Base-by-base conservation (phyloP, 2,329 filamentous ascomycete genomes). In the Thielaviopsis musarum region DNA sequence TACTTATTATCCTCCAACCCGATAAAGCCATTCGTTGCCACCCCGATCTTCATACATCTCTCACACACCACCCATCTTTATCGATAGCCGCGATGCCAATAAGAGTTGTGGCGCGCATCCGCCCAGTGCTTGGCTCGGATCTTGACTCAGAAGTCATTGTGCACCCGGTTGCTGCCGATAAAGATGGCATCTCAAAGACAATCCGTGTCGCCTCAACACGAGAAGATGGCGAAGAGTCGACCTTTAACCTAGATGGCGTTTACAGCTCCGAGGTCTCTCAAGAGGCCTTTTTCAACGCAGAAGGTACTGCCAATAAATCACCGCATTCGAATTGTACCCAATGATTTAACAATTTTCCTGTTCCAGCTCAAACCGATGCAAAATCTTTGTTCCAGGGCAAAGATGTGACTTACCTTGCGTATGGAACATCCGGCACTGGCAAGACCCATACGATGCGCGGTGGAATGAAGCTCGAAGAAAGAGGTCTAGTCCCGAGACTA, bases 391-490 rank as follows among this genome's bases (percentile, higher is more conserved):
- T 97, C 73, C 84, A 85, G 71, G 93, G 88, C 61, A 83, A 89
- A 68, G 88, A 94, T 72, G 81, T 91, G 51, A 95, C 89, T 12
- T 81, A 95, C 60, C 95, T 96, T 68, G 90, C 91, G 28, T 95
- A 96, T 69, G 91, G 91, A 62, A 88, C 91, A 62, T 95, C 91
- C 0, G 91, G 91, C 54, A 95, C 90, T 0, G 91, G 91, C 59
- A 96, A 96, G 73, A 96, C 91, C 62, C 88, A 95, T 72, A 96
- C 91, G 2, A 95, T 96, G 90, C 84, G 91, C 64, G 91, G 91
- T 64, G 91, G 91, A 48, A 81, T 94, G 71, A 87, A 86, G 68
- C 77, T 95, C 59, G 85, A 86, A 5, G 90, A 95, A 59, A 80
- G 91, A 65, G 91, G 91, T 63, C 85, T 93, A 48, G 95, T 96